Evolutionary conservation across 257 asterid genomes (phyloP).

Genomic region (Fraxinus quadrangulata): DNA sequence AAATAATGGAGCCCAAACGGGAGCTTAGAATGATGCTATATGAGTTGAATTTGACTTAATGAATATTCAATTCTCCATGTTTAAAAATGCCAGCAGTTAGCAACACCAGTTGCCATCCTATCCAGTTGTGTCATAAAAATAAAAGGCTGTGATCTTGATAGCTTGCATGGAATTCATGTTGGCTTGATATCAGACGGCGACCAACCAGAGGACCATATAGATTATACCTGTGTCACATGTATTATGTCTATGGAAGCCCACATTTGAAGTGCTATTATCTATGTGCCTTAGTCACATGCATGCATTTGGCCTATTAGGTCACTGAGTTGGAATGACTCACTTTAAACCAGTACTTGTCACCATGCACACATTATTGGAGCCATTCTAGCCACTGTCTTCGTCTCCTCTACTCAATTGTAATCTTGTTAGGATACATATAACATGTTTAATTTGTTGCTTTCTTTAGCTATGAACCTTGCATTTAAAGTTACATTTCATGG

Average conservation of each 20-base stretch:
- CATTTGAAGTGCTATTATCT: neutral
- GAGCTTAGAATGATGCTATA: no score
- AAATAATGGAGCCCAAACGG: no score
- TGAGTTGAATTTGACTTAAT: no score
- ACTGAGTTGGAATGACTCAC: no score
- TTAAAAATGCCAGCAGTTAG: no score
- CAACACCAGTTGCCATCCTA: no score
- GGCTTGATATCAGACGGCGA: neutral
- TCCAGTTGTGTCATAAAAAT: neutral
- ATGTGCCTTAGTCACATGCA: neutral
- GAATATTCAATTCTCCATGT: no score
- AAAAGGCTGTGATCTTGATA: neutral
- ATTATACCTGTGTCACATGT: neutral
- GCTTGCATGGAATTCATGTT: neutral
- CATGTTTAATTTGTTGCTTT: conserved; percentile 1
- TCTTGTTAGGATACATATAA: neutral
- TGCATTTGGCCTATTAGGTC: no score
- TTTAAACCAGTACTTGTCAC: neutral
- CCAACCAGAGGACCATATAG: neutral
- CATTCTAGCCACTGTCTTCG: neutral
- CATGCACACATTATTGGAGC: neutral
- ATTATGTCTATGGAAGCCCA: neutral
- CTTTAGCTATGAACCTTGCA: conserved; percentile 8
- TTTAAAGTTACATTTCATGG: neutral
- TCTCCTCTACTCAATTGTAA: neutral